These are phyloP conservation scores for Eutrema yunnanense DNA, from an alignment of 345 rosid genomes.

Conservation along the genomic window DNA sequence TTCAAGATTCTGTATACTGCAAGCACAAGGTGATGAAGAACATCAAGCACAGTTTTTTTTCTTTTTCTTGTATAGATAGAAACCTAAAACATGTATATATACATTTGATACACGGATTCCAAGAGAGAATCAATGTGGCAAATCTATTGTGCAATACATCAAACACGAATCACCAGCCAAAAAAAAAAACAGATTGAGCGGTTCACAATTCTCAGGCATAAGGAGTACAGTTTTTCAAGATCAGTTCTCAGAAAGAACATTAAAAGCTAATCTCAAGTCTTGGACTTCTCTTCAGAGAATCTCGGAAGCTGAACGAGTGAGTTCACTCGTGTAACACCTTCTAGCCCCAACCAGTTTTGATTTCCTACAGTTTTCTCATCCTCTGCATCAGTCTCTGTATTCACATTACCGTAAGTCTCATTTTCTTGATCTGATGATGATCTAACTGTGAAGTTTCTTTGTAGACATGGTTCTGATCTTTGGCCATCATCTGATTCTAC, in stretches of 20 bases:
- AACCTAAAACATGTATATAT: slow-evolving; percentile 2
- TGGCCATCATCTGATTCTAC: slow-evolving; percentile 80
- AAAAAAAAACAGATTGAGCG: not conserved
- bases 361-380: slow-evolving; percentile 43
- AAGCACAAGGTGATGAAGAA: not conserved
- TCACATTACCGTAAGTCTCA: slow-evolving; percentile 31
- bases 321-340: slow-evolving; percentile 95
- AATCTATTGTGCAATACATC: slow-evolving; percentile 14
- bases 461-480: slow-evolving; percentile 78
- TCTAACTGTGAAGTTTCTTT: slow-evolving; percentile 81
- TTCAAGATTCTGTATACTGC: not conserved
- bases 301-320: slow-evolving; percentile 98
- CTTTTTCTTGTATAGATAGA: not conserved
- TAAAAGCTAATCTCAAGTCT: slow-evolving; percentile 27
- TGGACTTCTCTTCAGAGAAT: slow-evolving; percentile 69
- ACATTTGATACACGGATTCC: slow-evolving; percentile 19
- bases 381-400: slow-evolving; percentile 26
- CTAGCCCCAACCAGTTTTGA: slow-evolving; percentile 87
- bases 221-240: not conserved
- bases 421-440: slow-evolving; percentile 59
- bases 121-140: slow-evolving; percentile 12
- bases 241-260: not conserved
- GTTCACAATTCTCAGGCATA: slow-evolving; percentile 1
- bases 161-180: slow-evolving; percentile 13
- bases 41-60: not conserved